These are phyloP conservation scores for Polytrichum formosum DNA, from an alignment of 225 moss, liverwort and hornwort species.

Conservation along the genomic window DNA sequence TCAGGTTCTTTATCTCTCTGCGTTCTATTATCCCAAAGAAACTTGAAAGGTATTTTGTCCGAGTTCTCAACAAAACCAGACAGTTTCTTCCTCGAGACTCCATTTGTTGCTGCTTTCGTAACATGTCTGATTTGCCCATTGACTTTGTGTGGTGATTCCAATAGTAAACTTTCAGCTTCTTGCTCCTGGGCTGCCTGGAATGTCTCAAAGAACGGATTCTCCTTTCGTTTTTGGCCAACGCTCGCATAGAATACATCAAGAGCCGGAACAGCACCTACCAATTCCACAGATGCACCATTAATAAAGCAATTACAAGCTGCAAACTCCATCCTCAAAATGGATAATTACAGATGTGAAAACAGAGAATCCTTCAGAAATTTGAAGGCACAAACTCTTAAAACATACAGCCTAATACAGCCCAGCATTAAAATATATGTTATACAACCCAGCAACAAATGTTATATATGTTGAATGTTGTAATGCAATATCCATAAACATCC, in stretches of 20 bases:
- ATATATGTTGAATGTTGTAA: too few species aligned
- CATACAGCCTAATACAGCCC: too few species aligned
- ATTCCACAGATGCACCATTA: conserved; percentile 7
- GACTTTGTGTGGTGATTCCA: conserved; percentile 16
- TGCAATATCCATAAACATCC: too few species aligned
- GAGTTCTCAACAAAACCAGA: conserved; percentile 31
- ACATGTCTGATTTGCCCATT: conserved; percentile 20
- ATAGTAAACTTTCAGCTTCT: conserved; percentile 67
- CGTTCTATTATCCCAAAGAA: conserved; percentile 33
- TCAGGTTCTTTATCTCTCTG: conserved; percentile 16
- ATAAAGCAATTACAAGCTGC: too few species aligned
- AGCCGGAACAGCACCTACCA: conserved; percentile 33
- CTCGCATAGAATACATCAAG: conserved; percentile 25
- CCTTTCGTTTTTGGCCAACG: conserved; percentile 24
- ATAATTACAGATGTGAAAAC: too few species aligned
- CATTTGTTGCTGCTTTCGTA: conserved; percentile 8
- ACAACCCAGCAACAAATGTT: too few species aligned
- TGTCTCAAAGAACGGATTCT: conserved; percentile 40
- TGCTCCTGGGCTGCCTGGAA: conserved; percentile 52
- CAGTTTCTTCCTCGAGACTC: conserved; percentile 20
- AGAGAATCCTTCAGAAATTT: too few species aligned
- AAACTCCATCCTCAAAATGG: too few species aligned
- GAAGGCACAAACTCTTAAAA: too few species aligned
- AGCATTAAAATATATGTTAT: too few species aligned
- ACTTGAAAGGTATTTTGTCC: conserved; percentile 54